Evolutionary conservation across 2,329 filamentous ascomycete species (phyloP), one percentile per base, ranked within the genome.

Genomic region (Xylariaceae sp.): DNA sequence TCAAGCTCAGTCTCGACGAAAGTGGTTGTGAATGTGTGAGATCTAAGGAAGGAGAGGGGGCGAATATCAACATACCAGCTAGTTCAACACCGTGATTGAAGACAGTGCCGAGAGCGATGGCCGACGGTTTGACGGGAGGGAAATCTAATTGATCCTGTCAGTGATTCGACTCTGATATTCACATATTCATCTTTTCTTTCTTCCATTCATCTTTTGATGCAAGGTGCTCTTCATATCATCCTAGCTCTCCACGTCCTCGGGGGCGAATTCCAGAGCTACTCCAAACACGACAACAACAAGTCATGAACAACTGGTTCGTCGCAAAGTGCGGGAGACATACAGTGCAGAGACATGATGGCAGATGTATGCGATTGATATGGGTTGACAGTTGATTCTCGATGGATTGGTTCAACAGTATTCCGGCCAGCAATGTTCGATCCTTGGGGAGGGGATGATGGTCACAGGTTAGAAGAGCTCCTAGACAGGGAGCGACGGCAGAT

Each of bases 51-150:
- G 41, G n/a, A 18, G n/a, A 7, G 15, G 11, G 9, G 23, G 9
- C 9, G 10, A 37, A 37, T 2, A 50, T 4, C 1, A 44, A 68
- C 73, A 56, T 70, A 76, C 74, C 69, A 64, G 90, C 92, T 65
- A 94, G 87, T 73, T 94, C 94, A 71, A 91, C 83, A 71, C 88
- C 87, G 80, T 99, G 93, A 83, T 89, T 97, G 87, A 97, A 99
- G 76, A 92, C 80, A 64, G 92, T 94, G 78, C 94, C 94, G 72
- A 97, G 86, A 73, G 93, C 94, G 73, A 99, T 96, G 72, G 94
- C 93, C 73, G 92, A 97, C 69, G 94, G 94, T 88, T 97, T 97
- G 73, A 99, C 94, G 68, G 92, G 74, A 65, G 83, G 83, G 39
- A 86, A 79, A 72, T 85, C 82, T 84, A 60, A 15, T 17, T 2